Percentiles rank a stretch among this genome's conserved stretches.
Conservation (phyloP, 1,284 basidiomycete species). For the Wolfiporia cocos region DNA sequence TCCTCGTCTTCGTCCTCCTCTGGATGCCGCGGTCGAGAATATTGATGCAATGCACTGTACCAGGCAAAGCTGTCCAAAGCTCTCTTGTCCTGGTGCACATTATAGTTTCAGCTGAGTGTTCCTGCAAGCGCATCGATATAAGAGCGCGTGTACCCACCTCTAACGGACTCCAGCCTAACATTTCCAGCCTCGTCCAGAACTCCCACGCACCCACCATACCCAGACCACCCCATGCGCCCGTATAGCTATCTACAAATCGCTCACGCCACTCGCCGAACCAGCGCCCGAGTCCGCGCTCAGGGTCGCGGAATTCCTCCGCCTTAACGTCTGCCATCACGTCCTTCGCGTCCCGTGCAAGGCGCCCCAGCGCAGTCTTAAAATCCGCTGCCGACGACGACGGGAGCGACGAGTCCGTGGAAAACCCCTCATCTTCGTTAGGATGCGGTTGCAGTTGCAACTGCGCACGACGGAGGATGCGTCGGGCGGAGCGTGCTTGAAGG, state of each 20-base stretch:
- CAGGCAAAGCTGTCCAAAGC: conserved; percentile 79
- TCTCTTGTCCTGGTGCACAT: conserved; percentile 46
- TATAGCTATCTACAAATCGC: conserved; percentile 76
- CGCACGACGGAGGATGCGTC: conserved; percentile 37
- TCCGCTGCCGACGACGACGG: conserved; percentile 61
- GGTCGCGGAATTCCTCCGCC: conserved; percentile 82
- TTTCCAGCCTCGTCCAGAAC: conserved; percentile 88
- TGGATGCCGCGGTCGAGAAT: conserved; percentile 51
- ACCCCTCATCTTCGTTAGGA: conserved; percentile 83
- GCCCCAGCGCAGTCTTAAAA: conserved; percentile 58
- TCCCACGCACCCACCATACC: conserved; percentile 92
- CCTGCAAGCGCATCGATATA: no score
- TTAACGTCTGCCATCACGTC: conserved; percentile 79
- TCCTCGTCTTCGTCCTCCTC: conserved; percentile 37
- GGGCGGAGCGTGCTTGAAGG: conserved; percentile 44
- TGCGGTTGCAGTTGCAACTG: no score
- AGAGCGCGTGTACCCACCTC: conserved; percentile 50
- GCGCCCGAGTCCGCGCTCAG: conserved; percentile 61
- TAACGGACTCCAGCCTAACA: conserved; percentile 84
- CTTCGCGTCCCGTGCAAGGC: conserved; percentile 45
- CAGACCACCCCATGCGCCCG: conserved; percentile 85
- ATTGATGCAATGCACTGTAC: conserved; percentile 76
- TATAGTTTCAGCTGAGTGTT: no score
- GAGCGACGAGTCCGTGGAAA: conserved; percentile 80
- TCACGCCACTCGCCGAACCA: conserved; percentile 81